phyloP scores from a whole-genome alignment of 139 green algal genomes.

The Chlamydomonas incerta region DNA sequence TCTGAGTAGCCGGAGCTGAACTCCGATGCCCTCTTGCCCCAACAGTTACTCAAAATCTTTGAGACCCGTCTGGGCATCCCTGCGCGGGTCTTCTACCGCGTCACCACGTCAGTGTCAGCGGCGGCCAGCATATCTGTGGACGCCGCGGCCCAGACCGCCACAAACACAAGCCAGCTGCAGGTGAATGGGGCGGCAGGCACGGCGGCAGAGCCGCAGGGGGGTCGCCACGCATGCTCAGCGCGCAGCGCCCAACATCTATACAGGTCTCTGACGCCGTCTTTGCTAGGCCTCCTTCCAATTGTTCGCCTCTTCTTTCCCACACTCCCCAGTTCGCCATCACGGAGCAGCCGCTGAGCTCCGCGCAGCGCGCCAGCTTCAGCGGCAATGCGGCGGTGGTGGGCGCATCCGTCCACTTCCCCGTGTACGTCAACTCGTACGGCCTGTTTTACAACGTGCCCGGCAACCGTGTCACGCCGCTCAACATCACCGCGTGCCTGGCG shows the following conservation, averaged over 20 bases:
- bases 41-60: background rate
- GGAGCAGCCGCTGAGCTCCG: background rate
- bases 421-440: conserved; percentile 12
- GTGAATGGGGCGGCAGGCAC: background rate
- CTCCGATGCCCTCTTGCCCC: too few species aligned
- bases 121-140: background rate
- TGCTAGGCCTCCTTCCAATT: too few species aligned
- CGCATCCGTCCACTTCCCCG: conserved; percentile 1
- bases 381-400: background rate
- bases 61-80: background rate
- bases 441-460: conserved; percentile 31
- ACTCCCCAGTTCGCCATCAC: background rate
- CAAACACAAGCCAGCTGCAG: background rate
- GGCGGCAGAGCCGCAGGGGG: too few species aligned
- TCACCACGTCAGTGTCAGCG: background rate
- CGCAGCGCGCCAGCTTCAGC: conserved; percentile 11
- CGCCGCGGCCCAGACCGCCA: background rate
- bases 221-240: too few species aligned
- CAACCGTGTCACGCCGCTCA: background rate
- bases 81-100: background rate
- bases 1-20: too few species aligned
- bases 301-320: background rate
- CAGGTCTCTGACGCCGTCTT: too few species aligned
- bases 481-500: conserved; percentile 40
- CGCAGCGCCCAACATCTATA: too few species aligned